Evolutionary conservation across 805 yeast genomes (phyloP).

Genomic region (Barnettozyma botsteinii): DNA sequence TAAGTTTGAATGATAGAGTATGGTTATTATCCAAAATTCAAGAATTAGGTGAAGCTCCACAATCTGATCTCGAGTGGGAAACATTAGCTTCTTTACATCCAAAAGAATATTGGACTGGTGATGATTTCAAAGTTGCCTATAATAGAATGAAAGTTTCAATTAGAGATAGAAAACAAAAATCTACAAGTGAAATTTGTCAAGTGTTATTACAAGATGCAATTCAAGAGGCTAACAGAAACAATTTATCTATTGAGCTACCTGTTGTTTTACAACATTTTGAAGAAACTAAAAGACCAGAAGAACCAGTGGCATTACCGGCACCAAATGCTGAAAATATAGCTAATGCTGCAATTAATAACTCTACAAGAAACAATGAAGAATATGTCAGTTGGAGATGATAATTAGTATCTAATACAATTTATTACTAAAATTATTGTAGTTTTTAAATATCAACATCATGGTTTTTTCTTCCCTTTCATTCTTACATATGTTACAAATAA

Average conservation of each 20-base stretch:
- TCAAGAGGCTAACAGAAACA: slow-evolving; percentile 16
- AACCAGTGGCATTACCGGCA: neutral
- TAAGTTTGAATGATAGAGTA: slow-evolving; percentile 41
- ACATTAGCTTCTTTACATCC: slow-evolving; percentile 43
- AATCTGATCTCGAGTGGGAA: slow-evolving; percentile 49
- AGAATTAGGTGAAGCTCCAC: slow-evolving; percentile 36
- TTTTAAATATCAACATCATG: no score
- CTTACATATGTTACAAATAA: slow-evolving; percentile 1
- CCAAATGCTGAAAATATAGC: slow-evolving; percentile 12
- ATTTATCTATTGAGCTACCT: slow-evolving; percentile 18
- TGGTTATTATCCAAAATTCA: slow-evolving; percentile 45
- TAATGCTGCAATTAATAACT: slow-evolving; percentile 17
- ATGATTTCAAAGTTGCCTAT: slow-evolving; percentile 57
- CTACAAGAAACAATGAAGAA: slow-evolving; percentile 6
- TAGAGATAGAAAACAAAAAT: slow-evolving; percentile 41
- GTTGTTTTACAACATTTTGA: slow-evolving; percentile 18
- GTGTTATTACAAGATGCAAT: slow-evolving; percentile 20
- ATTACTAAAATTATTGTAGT: neutral
- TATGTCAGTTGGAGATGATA: slow-evolving; percentile 8
- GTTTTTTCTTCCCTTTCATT: neutral
- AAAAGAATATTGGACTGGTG: slow-evolving; percentile 46
- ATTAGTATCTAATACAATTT: neutral
- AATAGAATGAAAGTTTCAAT: slow-evolving; percentile 51
- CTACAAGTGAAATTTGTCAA: slow-evolving; percentile 30
- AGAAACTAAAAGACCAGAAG: slow-evolving; percentile 1